Percentiles rank a stretch among this genome's conserved stretches.
Evolutionary conservation across 495 filamentous ascomycete species (phyloP).

Genomic region (Podospora tetraspora): DNA sequence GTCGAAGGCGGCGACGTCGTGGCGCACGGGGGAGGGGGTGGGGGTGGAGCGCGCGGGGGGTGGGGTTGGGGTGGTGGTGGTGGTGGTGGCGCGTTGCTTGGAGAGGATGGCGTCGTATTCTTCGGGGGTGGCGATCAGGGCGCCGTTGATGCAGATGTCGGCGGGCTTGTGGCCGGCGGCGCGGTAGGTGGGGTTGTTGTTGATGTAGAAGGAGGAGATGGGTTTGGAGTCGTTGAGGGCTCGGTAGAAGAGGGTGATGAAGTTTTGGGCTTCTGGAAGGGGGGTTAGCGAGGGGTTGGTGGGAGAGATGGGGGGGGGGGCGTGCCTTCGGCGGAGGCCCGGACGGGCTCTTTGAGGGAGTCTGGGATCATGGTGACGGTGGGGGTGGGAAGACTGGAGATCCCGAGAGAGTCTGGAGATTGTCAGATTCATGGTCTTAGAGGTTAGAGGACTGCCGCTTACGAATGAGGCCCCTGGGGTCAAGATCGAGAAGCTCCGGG

Average conservation of each 20-base stretch:
- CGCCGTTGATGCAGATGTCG: conserved; percentile 46
- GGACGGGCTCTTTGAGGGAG: conserved; percentile 21
- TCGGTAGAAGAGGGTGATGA: conserved; percentile 41
- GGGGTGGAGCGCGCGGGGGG: not conserved
- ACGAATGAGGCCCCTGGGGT: not conserved
- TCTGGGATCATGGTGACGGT: conserved; percentile 8
- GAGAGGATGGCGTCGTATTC: conserved; percentile 38
- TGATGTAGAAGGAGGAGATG: conserved; percentile 35
- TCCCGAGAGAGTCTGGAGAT: not conserved
- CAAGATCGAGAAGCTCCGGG: not conserved
- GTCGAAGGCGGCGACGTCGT: conserved; percentile 64
- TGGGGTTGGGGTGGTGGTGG: conserved; percentile 2
- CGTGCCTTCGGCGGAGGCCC: conserved; percentile 30
- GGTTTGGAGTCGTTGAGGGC: conserved; percentile 31
- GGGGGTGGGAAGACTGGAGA: not conserved
- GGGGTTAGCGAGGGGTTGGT: conserved; percentile 8
- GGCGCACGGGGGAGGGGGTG: conserved; percentile 17
- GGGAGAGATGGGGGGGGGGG: not conserved
- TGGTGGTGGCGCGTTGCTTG: conserved; percentile 25
- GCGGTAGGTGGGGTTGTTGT: conserved; percentile 29
- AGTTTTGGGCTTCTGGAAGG: conserved; percentile 34
- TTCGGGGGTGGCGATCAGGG: conserved; percentile 27
- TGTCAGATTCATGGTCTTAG: not conserved
- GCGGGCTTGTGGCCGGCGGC: conserved; percentile 29
- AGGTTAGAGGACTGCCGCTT: not conserved